Evolutionary conservation across 2,329 filamentous ascomycete genomes (phyloP).

Genomic region (Aspergillus aculeatinus): DNA sequence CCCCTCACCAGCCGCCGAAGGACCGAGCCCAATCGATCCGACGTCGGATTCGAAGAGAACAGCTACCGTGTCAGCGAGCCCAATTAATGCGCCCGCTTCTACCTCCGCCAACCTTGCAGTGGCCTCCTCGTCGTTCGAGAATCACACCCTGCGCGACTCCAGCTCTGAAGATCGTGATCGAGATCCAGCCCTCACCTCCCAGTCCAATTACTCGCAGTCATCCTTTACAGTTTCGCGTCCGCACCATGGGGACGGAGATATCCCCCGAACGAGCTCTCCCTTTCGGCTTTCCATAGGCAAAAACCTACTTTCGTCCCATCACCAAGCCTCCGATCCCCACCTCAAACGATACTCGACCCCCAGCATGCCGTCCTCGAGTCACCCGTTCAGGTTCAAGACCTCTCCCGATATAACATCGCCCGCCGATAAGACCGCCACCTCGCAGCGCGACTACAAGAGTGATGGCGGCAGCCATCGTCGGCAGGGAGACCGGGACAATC

Average conservation of each 20-base stretch:
- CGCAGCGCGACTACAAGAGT: constrained; percentile 27
- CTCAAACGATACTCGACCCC: constrained; percentile 30
- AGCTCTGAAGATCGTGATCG: constrained; percentile 30
- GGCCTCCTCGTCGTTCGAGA: constrained; percentile 27
- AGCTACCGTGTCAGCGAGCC: constrained; percentile 18
- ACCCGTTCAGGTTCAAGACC: constrained; percentile 28
- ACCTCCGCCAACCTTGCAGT: constrained; percentile 31
- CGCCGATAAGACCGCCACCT: constrained; percentile 22
- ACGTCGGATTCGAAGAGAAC: constrained; percentile 18
- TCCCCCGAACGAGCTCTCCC: constrained; percentile 35
- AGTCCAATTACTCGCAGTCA: constrained; percentile 29
- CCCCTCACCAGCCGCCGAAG: constrained; percentile 6
- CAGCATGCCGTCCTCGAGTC: constrained; percentile 22
- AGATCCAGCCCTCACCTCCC: constrained; percentile 23
- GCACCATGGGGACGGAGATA: constrained; percentile 29
- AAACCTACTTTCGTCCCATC: constrained; percentile 24
- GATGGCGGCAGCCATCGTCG: constrained; percentile 26
- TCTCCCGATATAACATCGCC: constrained; percentile 27
- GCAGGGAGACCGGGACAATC: constrained; percentile 28
- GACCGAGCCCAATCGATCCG: neutral
- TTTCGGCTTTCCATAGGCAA: constrained; percentile 39
- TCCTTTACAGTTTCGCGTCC: constrained; percentile 21
- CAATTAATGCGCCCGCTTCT: constrained; percentile 26
- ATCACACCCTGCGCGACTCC: constrained; percentile 30
- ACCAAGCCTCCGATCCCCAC: constrained; percentile 24